Conservation (phyloP, 1,284 basidiomycete genomes). For the Entoloma clypeatum region DNA sequence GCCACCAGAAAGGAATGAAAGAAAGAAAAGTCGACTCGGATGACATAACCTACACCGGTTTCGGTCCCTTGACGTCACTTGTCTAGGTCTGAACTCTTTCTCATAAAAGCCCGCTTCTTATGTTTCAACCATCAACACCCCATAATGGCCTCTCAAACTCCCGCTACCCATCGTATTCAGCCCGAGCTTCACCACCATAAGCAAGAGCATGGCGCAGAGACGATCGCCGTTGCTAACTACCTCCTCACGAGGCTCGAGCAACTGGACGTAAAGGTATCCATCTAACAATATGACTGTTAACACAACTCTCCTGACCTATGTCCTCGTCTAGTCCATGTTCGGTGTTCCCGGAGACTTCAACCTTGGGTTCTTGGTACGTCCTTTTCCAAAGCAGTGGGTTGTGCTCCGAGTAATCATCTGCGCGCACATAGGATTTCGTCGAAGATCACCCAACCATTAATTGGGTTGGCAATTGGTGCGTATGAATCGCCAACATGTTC, state of each 20-base stretch:
- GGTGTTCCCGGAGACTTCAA: constrained; percentile 95
- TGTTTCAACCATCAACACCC: too few relatives aligned
- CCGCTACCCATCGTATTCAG: constrained; percentile 42
- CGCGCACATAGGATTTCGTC: constrained; percentile 65
- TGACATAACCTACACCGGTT: too few relatives aligned
- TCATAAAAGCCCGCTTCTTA: too few relatives aligned
- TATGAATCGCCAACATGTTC: neutral
- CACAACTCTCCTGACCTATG: neutral
- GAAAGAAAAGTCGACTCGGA: too few relatives aligned
- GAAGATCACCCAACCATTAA: constrained; percentile 78
- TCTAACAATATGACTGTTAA: constrained; percentile 24
- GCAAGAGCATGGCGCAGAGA: constrained; percentile 36
- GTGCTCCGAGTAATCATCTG: neutral
- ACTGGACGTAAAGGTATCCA: constrained; percentile 62
- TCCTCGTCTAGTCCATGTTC: constrained; percentile 58
- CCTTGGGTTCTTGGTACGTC: constrained; percentile 66
- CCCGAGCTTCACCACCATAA: constrained; percentile 48
- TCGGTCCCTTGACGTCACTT: too few relatives aligned
- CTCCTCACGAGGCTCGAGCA: constrained; percentile 69
- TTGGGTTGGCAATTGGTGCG: constrained; percentile 88
- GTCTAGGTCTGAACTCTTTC: too few relatives aligned
- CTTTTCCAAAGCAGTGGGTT: neutral
- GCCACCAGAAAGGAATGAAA: too few relatives aligned
- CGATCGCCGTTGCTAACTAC: constrained; percentile 65
- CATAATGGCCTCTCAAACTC: constrained; percentile 25